These are phyloP conservation scores for Penicillium atrosanguineum DNA, from an alignment of 495 filamentous ascomycete species.

Conservation along the genomic window DNA sequence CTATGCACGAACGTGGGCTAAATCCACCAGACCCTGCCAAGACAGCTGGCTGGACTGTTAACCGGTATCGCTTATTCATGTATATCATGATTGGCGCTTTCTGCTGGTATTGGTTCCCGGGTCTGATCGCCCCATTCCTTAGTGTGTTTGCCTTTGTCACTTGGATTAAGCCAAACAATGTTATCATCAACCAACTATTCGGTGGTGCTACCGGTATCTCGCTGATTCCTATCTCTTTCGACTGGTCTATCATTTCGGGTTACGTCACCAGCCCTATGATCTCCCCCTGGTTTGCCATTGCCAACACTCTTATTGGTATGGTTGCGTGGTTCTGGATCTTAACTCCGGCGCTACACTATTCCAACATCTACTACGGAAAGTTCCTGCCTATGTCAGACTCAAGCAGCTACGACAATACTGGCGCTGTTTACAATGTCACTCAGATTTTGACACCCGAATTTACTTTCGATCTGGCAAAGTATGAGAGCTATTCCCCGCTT, in stretches of 20 bases:
- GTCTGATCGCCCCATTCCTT: slow-evolving; percentile 46
- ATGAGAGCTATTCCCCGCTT: slow-evolving; percentile 56
- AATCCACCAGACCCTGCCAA: slow-evolving; percentile 54
- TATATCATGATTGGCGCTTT: slow-evolving; percentile 57
- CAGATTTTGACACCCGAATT: slow-evolving; percentile 51
- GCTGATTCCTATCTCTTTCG: slow-evolving; percentile 61
- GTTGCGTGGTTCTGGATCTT: slow-evolving; percentile 53
- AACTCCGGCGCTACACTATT: slow-evolving; percentile 52
- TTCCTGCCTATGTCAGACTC: slow-evolving; percentile 57
- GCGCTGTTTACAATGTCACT: slow-evolving; percentile 48
- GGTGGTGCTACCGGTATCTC: slow-evolving; percentile 60
- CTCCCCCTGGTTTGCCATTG: slow-evolving; percentile 64
- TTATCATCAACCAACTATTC: slow-evolving; percentile 55
- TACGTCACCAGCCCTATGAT: slow-evolving; percentile 68
- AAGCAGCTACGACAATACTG: slow-evolving; percentile 58
- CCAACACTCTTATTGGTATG: slow-evolving; percentile 56
- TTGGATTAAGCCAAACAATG: slow-evolving; percentile 52
- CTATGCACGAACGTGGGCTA: slow-evolving; percentile 58
- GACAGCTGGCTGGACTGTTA: slow-evolving; percentile 63
- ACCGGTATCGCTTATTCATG: slow-evolving; percentile 64
- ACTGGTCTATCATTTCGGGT: slow-evolving; percentile 67
- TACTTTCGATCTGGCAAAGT: slow-evolving; percentile 54
- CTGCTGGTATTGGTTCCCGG: slow-evolving; percentile 60
- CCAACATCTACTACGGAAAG: slow-evolving; percentile 45
- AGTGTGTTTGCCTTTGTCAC: slow-evolving; percentile 47